A percentile compares a stretch with the other conserved stretches of the same genome.
Evolutionary conservation across 1,139 yeast genomes (phyloP).

Genomic region (Scheffersomyces titani): DNA sequence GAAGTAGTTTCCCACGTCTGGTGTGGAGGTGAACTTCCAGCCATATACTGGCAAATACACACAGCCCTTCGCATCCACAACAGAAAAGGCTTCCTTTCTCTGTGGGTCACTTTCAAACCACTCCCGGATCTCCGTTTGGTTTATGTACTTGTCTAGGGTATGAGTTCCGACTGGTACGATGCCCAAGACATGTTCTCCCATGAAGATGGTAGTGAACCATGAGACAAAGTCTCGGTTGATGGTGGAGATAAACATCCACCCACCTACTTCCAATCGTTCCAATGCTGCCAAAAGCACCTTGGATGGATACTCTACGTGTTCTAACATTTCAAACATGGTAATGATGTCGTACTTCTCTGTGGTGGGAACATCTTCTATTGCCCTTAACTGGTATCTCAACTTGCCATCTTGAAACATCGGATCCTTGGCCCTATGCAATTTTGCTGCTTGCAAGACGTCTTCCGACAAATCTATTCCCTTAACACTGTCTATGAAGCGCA

Average conservation of each 20-base stretch:
- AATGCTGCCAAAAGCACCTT: constrained; percentile 69
- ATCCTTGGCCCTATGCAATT: constrained; percentile 63
- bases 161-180: constrained; percentile 95
- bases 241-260: constrained; percentile 86
- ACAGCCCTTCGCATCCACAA: constrained; percentile 74
- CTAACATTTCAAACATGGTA: constrained; percentile 92
- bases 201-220: constrained; percentile 89
- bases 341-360: constrained; percentile 66
- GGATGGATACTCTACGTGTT: constrained; percentile 87
- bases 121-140: constrained; percentile 66
- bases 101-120: constrained; percentile 53
- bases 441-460: constrained; percentile 82
- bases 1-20: constrained; percentile 78
- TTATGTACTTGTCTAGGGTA: constrained; percentile 80
- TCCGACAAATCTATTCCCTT: constrained; percentile 83
- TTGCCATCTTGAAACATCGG: constrained; percentile 50
- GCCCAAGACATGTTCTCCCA: constrained; percentile 78
- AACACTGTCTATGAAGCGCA: constrained; percentile 62
- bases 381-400: constrained; percentile 57
- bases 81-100: constrained; percentile 48
- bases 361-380: constrained; percentile 58
- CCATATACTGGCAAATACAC: constrained; percentile 81
- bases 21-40: constrained; percentile 69
- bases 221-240: constrained; percentile 88
- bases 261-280: constrained; percentile 70